These are phyloP conservation scores for Epichloe hybrida DNA, from an alignment of 2,329 filamentous ascomycete genomes.

Conservation along the genomic window DNA sequence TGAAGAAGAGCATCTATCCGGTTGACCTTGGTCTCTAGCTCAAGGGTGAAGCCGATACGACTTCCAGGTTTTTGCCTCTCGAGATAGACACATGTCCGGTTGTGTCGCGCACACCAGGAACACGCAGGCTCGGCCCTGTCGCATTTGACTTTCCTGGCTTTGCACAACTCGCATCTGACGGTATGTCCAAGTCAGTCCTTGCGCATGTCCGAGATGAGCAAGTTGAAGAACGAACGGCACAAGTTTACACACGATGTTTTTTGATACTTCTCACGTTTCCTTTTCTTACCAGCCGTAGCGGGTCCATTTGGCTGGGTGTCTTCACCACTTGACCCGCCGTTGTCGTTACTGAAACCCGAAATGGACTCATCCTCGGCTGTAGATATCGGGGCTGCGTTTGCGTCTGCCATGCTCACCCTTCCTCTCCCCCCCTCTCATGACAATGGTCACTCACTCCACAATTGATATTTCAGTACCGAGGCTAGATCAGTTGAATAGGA, in stretches of 20 bases:
- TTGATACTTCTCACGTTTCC: constrained; percentile 26
- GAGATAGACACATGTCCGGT: constrained; percentile 53
- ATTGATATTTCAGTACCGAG: background rate
- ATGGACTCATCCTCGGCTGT: constrained; percentile 24
- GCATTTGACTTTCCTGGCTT: constrained; percentile 32
- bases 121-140: constrained; percentile 47
- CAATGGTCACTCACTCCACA: constrained; percentile 2
- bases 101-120: constrained; percentile 57
- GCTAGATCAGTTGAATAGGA: background rate
- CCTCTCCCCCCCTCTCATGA: constrained; percentile 3
- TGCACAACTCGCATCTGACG: constrained; percentile 29
- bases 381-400: constrained; percentile 10
- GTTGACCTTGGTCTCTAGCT: constrained; percentile 43
- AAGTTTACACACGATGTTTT: constrained; percentile 27
- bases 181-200: background rate
- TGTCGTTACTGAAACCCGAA: constrained; percentile 22
- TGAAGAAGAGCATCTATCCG: constrained; percentile 35
- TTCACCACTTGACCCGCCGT: constrained; percentile 24
- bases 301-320: constrained; percentile 17
- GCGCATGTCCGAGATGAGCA: background rate
- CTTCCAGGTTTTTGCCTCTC: constrained; percentile 58
- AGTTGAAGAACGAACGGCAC: background rate
- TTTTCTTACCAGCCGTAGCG: constrained; percentile 19
- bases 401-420: constrained; percentile 5
- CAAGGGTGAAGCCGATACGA: constrained; percentile 46